These are phyloP conservation scores for Termitomyces sp. DNA, from an alignment of 768 basidiomycete genomes.

Conservation along the genomic window DNA sequence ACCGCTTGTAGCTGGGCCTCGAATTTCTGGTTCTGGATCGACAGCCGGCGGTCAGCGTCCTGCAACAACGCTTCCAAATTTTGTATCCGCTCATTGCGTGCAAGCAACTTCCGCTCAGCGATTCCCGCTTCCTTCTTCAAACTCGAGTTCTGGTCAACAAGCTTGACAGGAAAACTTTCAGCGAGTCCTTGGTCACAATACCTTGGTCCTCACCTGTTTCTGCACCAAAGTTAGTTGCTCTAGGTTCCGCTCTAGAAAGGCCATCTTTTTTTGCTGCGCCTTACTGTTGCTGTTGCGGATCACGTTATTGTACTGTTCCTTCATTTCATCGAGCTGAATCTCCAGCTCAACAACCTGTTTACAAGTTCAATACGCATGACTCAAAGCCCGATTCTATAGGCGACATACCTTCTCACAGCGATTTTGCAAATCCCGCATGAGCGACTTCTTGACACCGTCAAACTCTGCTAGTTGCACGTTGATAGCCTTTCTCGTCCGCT, in stretches of 20 bases:
- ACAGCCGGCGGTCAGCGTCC: slow-evolving; percentile 88
- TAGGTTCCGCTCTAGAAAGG: slow-evolving; percentile 93
- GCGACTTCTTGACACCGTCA: slow-evolving; percentile 96
- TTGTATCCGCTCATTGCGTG: slow-evolving; percentile 96
- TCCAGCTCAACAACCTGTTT: slow-evolving; percentile 94
- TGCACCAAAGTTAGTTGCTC: slow-evolving; percentile 94
- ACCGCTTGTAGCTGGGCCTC: slow-evolving; percentile 90
- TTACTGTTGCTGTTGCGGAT: slow-evolving; percentile 98
- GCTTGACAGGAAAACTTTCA: slow-evolving; percentile 38
- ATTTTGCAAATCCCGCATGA: slow-evolving; percentile 98
- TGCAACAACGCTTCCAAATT: slow-evolving; percentile 90
- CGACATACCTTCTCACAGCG: slow-evolving; percentile 91
- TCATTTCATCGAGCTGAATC: slow-evolving; percentile 97
- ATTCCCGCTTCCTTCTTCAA: slow-evolving; percentile 97
- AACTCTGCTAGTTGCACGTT: slow-evolving; percentile 98
- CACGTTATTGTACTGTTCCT: slow-evolving; percentile 98
- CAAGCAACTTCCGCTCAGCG: slow-evolving; percentile 92
- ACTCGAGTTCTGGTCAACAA: slow-evolving; percentile 96
- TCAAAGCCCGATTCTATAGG: slow-evolving; percentile 3
- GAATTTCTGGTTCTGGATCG: slow-evolving; percentile 93
- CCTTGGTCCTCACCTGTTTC: slow-evolving; percentile 68
- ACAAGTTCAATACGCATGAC: slow-evolving; percentile 13
- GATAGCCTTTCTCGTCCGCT: slow-evolving; percentile 93
- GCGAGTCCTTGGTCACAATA: background rate
- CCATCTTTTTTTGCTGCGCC: slow-evolving; percentile 99